phyloP scores from a whole-genome alignment of 768 basidiomycete species.

The Roridomyces roridus region DNA sequence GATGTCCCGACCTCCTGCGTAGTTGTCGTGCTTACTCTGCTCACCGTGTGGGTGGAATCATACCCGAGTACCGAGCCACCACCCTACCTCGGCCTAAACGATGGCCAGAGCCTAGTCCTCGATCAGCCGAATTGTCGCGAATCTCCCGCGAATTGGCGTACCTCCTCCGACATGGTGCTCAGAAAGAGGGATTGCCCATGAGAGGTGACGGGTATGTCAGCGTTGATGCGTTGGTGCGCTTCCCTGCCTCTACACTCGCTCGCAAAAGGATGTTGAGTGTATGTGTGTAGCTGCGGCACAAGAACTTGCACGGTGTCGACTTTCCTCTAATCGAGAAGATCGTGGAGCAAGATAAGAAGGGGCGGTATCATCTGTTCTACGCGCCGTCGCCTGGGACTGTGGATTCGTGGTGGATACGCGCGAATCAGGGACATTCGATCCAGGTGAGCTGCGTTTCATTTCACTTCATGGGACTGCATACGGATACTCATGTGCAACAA shows the following conservation, averaged over 20 bases:
- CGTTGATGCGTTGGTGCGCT: slow-evolving; percentile 17
- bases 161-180: slow-evolving; percentile 12
- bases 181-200: slow-evolving; percentile 3
- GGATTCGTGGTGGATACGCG: slow-evolving; percentile 66
- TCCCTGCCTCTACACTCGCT: too few species aligned
- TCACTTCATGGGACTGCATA: too few species aligned
- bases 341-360: slow-evolving; percentile 58
- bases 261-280: neutral
- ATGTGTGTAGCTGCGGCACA: slow-evolving; percentile 56
- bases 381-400: slow-evolving; percentile 41
- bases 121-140: too few species aligned
- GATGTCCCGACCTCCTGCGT: too few species aligned
- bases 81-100: too few species aligned
- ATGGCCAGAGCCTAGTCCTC: too few species aligned
- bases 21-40: too few species aligned
- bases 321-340: slow-evolving; percentile 51
- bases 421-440: slow-evolving; percentile 74
- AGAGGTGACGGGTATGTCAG: slow-evolving; percentile 19
- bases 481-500: neutral
- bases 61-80: too few species aligned
- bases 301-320: slow-evolving; percentile 57
- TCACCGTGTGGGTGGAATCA: too few species aligned
- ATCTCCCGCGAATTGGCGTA: slow-evolving; percentile 12
- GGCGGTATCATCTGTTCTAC: slow-evolving; percentile 48
- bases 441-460: slow-evolving; percentile 40